Conservation (phyloP, 768 basidiomycete species). For the Tubosaeta sp. region DNA sequence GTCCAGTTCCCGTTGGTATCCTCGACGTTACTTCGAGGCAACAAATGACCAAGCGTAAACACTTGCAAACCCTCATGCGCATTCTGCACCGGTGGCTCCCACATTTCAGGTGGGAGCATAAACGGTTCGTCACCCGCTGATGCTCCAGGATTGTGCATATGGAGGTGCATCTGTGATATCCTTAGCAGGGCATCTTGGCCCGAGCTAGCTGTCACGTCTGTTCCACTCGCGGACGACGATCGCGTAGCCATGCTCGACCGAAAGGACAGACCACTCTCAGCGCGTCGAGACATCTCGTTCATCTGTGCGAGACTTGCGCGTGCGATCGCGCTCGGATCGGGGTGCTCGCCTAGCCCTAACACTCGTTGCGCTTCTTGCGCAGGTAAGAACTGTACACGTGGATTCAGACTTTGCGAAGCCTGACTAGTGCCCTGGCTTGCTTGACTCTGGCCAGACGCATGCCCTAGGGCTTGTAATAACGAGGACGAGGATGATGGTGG, state of each 20-base stretch:
- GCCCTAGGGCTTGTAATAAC: slow-evolving; percentile 24
- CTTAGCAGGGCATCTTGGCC: slow-evolving; percentile 47
- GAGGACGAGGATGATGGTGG: slow-evolving; percentile 21
- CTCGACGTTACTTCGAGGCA: slow-evolving; percentile 51
- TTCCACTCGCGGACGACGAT: slow-evolving; percentile 16
- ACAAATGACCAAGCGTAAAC: slow-evolving; percentile 74
- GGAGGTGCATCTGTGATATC: slow-evolving; percentile 47
- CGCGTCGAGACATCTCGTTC: slow-evolving; percentile 72
- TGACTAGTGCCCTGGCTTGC: slow-evolving; percentile 3
- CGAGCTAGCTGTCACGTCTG: slow-evolving; percentile 9
- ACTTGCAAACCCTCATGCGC: slow-evolving; percentile 70
- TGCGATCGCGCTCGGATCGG: slow-evolving; percentile 53
- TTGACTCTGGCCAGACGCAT: slow-evolving; percentile 9
- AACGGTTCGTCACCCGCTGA: slow-evolving; percentile 27
- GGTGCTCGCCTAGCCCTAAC: slow-evolving; percentile 38
- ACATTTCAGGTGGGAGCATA: slow-evolving; percentile 22
- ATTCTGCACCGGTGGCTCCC: slow-evolving; percentile 26
- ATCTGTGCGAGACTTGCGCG: slow-evolving; percentile 70
- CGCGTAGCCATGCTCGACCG: slow-evolving; percentile 21
- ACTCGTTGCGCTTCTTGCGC: slow-evolving; percentile 53
- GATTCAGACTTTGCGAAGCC: slow-evolving; percentile 5
- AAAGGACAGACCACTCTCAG: slow-evolving; percentile 35
- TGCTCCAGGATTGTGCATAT: slow-evolving; percentile 31
- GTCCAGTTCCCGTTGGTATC: slow-evolving; percentile 60
- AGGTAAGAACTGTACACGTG: slow-evolving; percentile 45